Conservation (phyloP, 2,329 filamentous ascomycete genomes). For the Leptodontidium sp. region DNA sequence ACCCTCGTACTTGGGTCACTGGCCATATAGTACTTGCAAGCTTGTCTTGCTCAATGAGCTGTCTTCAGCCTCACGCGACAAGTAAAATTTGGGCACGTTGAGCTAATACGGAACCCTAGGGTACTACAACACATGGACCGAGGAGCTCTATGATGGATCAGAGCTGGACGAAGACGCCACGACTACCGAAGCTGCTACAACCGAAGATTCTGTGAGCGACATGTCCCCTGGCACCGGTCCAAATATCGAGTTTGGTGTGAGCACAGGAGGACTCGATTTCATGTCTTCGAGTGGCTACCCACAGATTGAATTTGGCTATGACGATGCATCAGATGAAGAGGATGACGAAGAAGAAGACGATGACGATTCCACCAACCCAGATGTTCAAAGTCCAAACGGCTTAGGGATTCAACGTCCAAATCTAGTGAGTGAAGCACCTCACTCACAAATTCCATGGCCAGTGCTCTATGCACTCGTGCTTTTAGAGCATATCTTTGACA, state of each 20-base stretch:
- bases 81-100: neutral
- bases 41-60: neutral
- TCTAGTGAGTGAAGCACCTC: constrained; percentile 30
- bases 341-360: constrained; percentile 55
- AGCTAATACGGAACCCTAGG: constrained; percentile 57
- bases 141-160: constrained; percentile 66
- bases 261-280: constrained; percentile 87
- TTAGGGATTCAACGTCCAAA: constrained; percentile 32
- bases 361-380: constrained; percentile 55
- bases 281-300: constrained; percentile 86
- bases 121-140: constrained; percentile 96
- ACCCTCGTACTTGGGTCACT: no score
- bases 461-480: no score
- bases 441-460: neutral
- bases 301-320: constrained; percentile 78
- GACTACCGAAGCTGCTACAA: constrained; percentile 54
- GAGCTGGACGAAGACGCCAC: constrained; percentile 64
- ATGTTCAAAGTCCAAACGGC: constrained; percentile 49
- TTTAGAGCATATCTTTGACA: neutral
- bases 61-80: no score
- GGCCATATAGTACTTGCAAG: no score
- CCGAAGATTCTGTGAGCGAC: constrained; percentile 40
- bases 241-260: constrained; percentile 51
- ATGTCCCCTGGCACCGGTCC: constrained; percentile 41
- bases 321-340: constrained; percentile 55